Conservation (phyloP, 2,329 filamentous ascomycete species). For the Aspergillus spinulosporus region DNA sequence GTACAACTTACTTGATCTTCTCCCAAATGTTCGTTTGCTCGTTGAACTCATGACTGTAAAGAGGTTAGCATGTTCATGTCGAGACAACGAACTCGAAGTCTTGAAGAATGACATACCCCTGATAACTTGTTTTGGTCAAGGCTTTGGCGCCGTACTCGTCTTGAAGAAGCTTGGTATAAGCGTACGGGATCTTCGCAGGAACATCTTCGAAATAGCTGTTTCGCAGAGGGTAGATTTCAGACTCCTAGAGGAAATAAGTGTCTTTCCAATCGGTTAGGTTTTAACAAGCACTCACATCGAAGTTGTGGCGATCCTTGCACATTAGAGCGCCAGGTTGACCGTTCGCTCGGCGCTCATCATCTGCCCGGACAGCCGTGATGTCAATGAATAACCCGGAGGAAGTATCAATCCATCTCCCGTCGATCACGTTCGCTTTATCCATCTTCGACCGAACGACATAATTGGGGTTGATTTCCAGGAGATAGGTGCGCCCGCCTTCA, state of each 20-base stretch:
- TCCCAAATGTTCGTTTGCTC: constrained; percentile 36
- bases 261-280: background rate
- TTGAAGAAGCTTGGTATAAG: constrained; percentile 55
- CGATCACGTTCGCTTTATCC: constrained; percentile 58
- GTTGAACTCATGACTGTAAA: constrained; percentile 36
- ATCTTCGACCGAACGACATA: constrained; percentile 47
- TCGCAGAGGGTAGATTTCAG: constrained; percentile 59
- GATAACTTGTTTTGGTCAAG: constrained; percentile 49
- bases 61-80: background rate
- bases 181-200: constrained; percentile 57
- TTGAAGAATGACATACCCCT: constrained; percentile 33
- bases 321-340: constrained; percentile 49
- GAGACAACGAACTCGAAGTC: background rate
- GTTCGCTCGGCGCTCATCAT: constrained; percentile 40
- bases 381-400: constrained; percentile 62
- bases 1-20: constrained; percentile 1
- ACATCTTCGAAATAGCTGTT: constrained; percentile 56
- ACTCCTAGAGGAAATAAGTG: constrained; percentile 32
- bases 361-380: constrained; percentile 57
- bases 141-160: constrained; percentile 57
- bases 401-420: constrained; percentile 63
- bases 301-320: constrained; percentile 60
- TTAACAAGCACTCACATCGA: constrained; percentile 37
- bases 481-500: constrained; percentile 46
- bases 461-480: constrained; percentile 62